Evolutionary conservation across 805 yeast genomes (phyloP), one percentile per base, ranked within the genome.

Genomic region (Candida khao-thaluensis): DNA sequence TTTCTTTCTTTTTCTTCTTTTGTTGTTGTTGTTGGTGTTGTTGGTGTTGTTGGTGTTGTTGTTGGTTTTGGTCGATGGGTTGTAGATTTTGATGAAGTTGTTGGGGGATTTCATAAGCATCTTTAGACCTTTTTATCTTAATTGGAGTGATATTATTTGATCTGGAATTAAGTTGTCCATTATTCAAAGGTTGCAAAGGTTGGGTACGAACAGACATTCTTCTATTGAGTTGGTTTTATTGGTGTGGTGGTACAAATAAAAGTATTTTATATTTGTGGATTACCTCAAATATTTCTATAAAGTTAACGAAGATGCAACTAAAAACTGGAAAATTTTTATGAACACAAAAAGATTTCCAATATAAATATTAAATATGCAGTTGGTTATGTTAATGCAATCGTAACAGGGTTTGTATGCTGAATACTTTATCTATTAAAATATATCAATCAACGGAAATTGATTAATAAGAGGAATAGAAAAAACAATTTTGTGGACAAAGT

Each of bases 1-100:
- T 91, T 59, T 88, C 96, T 62, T 85, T 89, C 70, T 83, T 83
- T 74, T 84, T 86, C 60, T 78, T 81, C 33, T 52, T 47, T 38
- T 56, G 55, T 40, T 48, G 50, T 16, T 54, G 58, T 31, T 50
- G 58, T 29, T 49, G 56, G 17, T 45, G 54, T 27, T 33, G 48
- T 6, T 21, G 18, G 10, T 32, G 43, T 21, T 40, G 42, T 12
- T 44, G 43, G 8, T 20, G 6, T 20, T 20, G 22, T 7, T 20
- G 22, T 20, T 20, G 22, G 22, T 7, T n/a, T 10, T 10, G 7
- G 10, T 36, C 40, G 20, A 41, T 44, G 6, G 38, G 38, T 21
- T 24, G 37, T 22, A 22, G 15, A 28, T 9, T 8, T 27, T 26
- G 33, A 11, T 17, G n/a, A 7, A n/a, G n/a, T 10, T 22, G 24